Conservation (phyloP, 257 asterid genomes). For the Ehretia macrophylla region DNA sequence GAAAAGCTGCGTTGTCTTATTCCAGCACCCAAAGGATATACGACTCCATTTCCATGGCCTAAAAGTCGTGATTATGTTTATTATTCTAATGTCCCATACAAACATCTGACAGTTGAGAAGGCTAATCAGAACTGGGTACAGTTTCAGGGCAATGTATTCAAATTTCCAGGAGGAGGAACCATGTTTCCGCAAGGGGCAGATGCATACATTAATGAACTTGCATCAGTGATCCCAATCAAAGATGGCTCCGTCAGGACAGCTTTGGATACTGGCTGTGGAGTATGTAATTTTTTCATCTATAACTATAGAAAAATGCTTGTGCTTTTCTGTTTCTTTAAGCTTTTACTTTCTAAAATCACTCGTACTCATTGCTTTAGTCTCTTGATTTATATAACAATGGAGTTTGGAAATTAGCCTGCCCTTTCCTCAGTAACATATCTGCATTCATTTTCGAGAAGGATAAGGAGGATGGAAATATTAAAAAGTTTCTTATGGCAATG, state of each 20-base stretch:
- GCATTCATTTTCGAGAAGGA: too few relatives aligned
- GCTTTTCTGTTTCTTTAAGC: neutral
- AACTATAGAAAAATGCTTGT: neutral
- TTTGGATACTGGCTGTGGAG: conserved; percentile 93
- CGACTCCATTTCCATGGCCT: conserved; percentile 90
- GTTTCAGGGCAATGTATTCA: conserved; percentile 74
- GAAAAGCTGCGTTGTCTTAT: conserved; percentile 76
- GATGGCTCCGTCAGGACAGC: conserved; percentile 84
- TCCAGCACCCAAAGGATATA: conserved; percentile 82
- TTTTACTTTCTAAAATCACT: neutral
- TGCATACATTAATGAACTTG: conserved; percentile 81
- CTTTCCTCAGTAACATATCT: too few relatives aligned
- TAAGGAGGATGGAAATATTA: too few relatives aligned
- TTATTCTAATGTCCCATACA: conserved; percentile 82
- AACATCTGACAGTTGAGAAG: conserved; percentile 85
- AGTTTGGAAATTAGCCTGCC: too few relatives aligned
- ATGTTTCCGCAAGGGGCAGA: conserved; percentile 97
- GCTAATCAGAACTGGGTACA: conserved; percentile 85
- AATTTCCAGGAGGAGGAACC: conserved; percentile 96
- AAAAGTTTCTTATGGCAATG: too few relatives aligned
- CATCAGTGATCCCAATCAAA: conserved; percentile 55
- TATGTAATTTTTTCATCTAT: conserved; percentile 29
- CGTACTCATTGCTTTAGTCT: too few relatives aligned
- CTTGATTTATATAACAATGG: too few relatives aligned
- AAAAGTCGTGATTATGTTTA: conserved; percentile 88